Evolutionary conservation across 2,329 filamentous ascomycete species (phyloP), one percentile per base, ranked within the genome.

Genomic region (Sclerotinia sclerotiorum): DNA sequence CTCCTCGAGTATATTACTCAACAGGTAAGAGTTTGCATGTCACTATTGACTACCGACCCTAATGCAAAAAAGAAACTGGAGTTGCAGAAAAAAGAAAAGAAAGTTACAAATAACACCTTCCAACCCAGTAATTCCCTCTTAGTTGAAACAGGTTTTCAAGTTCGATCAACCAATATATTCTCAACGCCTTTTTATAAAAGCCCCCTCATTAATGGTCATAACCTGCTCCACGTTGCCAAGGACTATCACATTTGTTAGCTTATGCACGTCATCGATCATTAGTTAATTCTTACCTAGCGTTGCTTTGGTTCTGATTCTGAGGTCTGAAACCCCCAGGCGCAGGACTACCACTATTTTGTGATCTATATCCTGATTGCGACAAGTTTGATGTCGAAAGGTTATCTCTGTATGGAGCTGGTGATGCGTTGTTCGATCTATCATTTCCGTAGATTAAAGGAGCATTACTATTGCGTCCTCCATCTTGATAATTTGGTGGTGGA

Each of bases 141-240:
- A 35, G 44, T 21, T 46, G 58, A 48, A 32, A 61, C 27, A 61
- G 68, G 71, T 72, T 70, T 71, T 64, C 52, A 35, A 55, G 66
- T 71, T 71, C 66, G 71, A 70, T 65, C 58, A 63, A 27, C 54
- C 49, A 68, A 70, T 70, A 68, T 55, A 32, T 62, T 67, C 67
- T 70, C 60, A 76, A 75, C 73, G 72, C 75, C 74, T 54, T 73
- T 73, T 71, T 57, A 68, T 68, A 49, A 68, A 73, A 72, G 68
- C 69, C 69, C 67, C 57, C 67, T 77, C 74, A 77, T 77, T 81
- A 82, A 76, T 82, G 79, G 58, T 86, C 84, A 75, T 86, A 86
- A 70, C 84, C 84, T 67, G 84, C 84, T 73, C 84, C 84, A 73
- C 84, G 82, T 78, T 86, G 84, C 84, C 84, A 86, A 71, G 83